A percentile compares a stretch with the other conserved stretches of the same genome.
Evolutionary conservation across 2,329 filamentous ascomycete genomes (phyloP).

Genomic region (Claviceps lovelessii): DNA sequence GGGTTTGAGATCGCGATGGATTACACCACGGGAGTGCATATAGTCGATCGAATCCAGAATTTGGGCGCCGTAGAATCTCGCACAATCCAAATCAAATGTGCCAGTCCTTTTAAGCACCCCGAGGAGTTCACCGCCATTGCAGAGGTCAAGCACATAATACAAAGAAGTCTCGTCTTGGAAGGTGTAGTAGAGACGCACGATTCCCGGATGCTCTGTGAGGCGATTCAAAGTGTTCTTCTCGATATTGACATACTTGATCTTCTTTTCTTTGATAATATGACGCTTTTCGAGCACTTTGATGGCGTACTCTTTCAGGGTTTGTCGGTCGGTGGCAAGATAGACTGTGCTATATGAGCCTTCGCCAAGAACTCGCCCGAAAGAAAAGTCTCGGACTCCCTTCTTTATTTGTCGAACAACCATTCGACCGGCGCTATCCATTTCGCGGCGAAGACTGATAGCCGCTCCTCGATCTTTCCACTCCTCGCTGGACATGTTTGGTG

Average conservation of each 20-base stretch:
- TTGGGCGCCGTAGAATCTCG: conserved; percentile 85
- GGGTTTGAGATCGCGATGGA: conserved; percentile 91
- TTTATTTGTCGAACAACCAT: conserved; percentile 74
- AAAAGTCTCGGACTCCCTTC: conserved; percentile 94
- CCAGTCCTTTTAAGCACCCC: conserved; percentile 88
- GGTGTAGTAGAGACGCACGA: conserved; percentile 94
- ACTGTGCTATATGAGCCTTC: conserved; percentile 98
- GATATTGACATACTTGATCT: conserved; percentile 99
- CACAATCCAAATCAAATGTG: conserved; percentile 90
- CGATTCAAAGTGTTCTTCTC: conserved; percentile 97
- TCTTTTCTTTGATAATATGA: conserved; percentile 99
- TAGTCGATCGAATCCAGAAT: conserved; percentile 94
- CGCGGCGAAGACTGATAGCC: conserved; percentile 67
- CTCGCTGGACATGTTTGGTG: conserved; percentile 42
- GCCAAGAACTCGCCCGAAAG: conserved; percentile 77
- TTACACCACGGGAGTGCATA: conserved; percentile 93
- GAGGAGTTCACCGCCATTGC: conserved; percentile 79
- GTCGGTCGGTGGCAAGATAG: conserved; percentile 78
- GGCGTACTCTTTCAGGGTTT: conserved; percentile 89
- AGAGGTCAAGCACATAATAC: conserved; percentile 92
- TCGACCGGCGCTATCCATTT: conserved; percentile 73
- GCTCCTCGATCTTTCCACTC: conserved; percentile 95
- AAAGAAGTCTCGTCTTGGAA: conserved; percentile 94
- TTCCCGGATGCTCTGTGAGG: conserved; percentile 88
- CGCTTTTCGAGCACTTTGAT: conserved; percentile 97